phyloP scores from a whole-genome alignment of 768 basidiomycete species.

The Agaricus blazei region DNA sequence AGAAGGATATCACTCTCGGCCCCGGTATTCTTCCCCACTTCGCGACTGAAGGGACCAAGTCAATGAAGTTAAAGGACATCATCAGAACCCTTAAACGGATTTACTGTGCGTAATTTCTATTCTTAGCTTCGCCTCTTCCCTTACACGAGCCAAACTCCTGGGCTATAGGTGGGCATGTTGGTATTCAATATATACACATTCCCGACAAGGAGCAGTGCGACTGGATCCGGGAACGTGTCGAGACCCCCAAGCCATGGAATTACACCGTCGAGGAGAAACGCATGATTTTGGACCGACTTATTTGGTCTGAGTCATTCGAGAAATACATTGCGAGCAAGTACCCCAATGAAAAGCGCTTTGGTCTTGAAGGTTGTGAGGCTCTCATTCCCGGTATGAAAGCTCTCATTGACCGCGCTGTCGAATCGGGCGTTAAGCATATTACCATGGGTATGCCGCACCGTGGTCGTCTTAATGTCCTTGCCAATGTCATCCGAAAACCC shows the following conservation, averaged over 20 bases:
- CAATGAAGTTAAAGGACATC: conserved; percentile 89
- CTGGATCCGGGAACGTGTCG: conserved; percentile 96
- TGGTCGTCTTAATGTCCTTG: conserved; percentile 95
- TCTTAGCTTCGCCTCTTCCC: background rate
- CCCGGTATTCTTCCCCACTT: conserved; percentile 97
- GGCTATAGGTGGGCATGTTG: conserved; percentile 71
- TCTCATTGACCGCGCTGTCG: conserved; percentile 96
- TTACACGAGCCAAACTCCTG: background rate
- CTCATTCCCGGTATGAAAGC: conserved; percentile 99
- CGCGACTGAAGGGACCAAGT: conserved; percentile 76
- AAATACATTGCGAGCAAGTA: conserved; percentile 98
- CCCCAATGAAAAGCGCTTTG: conserved; percentile 99
- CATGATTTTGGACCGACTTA: conserved; percentile 97
- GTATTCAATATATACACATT: conserved; percentile 92
- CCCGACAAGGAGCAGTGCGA: conserved; percentile 98
- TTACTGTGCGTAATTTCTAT: conserved; percentile 65
- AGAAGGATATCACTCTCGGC: conserved; percentile 91
- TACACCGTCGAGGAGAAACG: conserved; percentile 98
- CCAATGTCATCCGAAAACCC: conserved; percentile 98
- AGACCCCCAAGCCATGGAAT: conserved; percentile 95
- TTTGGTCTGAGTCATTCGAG: conserved; percentile 99
- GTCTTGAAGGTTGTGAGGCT: conserved; percentile 96
- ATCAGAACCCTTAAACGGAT: conserved; percentile 87
- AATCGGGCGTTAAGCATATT: conserved; percentile 91
- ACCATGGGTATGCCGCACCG: conserved; percentile 99